A percentile compares a stretch with the other conserved stretches of the same genome.
Evolutionary conservation across 306 rosid species (phyloP).

Genomic region (Castanea mollissima): DNA sequence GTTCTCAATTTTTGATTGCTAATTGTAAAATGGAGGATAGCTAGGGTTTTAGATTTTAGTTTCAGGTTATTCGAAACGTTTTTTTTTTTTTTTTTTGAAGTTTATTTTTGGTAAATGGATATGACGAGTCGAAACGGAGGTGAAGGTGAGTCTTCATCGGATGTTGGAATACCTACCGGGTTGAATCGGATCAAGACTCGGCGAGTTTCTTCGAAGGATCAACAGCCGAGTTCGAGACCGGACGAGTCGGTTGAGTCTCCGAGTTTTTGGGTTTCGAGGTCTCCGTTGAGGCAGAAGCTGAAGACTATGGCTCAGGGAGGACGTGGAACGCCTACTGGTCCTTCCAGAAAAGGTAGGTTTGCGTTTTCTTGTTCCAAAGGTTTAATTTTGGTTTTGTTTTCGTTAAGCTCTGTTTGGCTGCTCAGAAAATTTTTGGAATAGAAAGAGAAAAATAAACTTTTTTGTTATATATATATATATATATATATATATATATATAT

Average conservation of each 20-base stretch:
- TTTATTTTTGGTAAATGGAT: not conserved
- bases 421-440: not conserved
- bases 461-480: not conserved
- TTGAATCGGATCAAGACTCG: slow-evolving; percentile 13
- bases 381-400: not conserved
- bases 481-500: too few species aligned
- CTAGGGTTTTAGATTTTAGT: not conserved
- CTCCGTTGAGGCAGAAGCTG: not conserved
- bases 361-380: not conserved
- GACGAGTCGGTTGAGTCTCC: not conserved
- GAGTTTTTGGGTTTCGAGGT: not conserved
- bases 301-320: not conserved
- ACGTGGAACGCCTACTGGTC: not conserved
- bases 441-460: not conserved
- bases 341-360: slow-evolving; percentile 4
- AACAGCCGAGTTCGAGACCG: not conserved
- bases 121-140: not conserved
- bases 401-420: not conserved
- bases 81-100: too few species aligned
- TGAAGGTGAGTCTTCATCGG: not conserved
- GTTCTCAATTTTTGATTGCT: too few species aligned
- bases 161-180: not conserved
- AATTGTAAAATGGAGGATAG: not conserved
- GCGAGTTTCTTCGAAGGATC: slow-evolving; percentile 1
- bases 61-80: not conserved